phyloP scores from a whole-genome alignment of 345 rosid genomes.

The Xanthoceras sorbifolium region DNA sequence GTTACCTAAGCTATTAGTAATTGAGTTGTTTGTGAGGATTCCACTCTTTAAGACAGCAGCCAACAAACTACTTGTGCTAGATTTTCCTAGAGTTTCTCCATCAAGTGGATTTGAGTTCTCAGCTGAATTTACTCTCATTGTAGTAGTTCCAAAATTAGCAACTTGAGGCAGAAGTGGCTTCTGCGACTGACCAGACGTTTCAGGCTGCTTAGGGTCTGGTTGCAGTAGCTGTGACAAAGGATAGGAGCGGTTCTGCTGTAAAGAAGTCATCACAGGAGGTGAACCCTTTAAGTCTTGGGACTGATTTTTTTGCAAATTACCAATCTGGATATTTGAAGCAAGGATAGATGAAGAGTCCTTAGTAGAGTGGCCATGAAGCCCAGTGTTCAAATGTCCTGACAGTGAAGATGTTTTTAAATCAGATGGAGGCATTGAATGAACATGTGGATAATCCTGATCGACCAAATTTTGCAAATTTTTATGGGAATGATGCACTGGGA shows the following conservation, averaged over 20 bases:
- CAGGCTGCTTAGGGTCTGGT: slow-evolving; percentile 31
- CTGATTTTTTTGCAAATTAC: slow-evolving; percentile 34
- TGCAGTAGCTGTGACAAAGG: slow-evolving; percentile 31
- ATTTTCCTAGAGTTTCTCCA: slow-evolving; percentile 44
- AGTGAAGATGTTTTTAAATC: slow-evolving; percentile 51
- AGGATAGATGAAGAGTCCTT: slow-evolving; percentile 32
- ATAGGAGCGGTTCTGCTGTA: slow-evolving; percentile 28
- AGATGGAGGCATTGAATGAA: slow-evolving; percentile 44
- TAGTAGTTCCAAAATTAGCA: slow-evolving; percentile 40
- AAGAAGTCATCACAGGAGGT: slow-evolving; percentile 31
- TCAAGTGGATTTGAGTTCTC: slow-evolving; percentile 37
- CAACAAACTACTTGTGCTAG: slow-evolving; percentile 64
- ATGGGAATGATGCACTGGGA: slow-evolving; percentile 29
- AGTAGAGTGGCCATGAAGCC: slow-evolving; percentile 31
- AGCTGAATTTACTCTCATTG: slow-evolving; percentile 34
- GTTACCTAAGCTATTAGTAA: slow-evolving; percentile 34
- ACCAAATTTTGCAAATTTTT: slow-evolving; percentile 32
- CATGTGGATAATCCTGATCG: slow-evolving; percentile 39
- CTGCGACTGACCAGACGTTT: slow-evolving; percentile 42
- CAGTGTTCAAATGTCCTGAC: slow-evolving; percentile 42
- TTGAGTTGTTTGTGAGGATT: slow-evolving; percentile 47
- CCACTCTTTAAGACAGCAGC: slow-evolving; percentile 81
- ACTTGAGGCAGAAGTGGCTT: slow-evolving; percentile 34
- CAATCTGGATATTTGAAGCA: slow-evolving; percentile 33
- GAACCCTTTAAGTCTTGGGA: slow-evolving; percentile 30